phyloP scores from a whole-genome alignment of 208 protist species.

The Naegleria gruberi region DNA sequence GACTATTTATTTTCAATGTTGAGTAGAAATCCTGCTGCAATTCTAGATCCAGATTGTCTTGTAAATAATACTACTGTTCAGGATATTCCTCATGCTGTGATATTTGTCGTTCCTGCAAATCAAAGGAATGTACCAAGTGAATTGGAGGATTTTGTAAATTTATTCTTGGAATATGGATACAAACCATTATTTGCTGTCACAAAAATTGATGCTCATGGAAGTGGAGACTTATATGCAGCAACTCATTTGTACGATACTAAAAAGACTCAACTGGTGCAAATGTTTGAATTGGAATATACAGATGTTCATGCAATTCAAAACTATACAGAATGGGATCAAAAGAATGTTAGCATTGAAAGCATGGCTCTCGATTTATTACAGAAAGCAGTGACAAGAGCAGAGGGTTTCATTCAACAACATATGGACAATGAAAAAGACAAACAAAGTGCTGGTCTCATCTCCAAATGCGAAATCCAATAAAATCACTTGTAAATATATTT shows the following conservation, averaged over 20 bases:
- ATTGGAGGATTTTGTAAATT: conserved; percentile 22
- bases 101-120: conserved; percentile 17
- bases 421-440: neutral
- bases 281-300: neutral
- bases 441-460: neutral
- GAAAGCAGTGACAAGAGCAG: neutral
- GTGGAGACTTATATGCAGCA: conserved; percentile 6
- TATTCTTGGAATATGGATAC: conserved; percentile 21
- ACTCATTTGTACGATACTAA: conserved; percentile 10
- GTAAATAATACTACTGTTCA: neutral
- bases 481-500: neutral
- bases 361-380: neutral
- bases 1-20: conserved; percentile 9
- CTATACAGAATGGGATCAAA: conserved; percentile 1
- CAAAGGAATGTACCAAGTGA: neutral
- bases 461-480: neutral
- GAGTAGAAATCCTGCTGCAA: neutral
- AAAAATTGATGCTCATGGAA: conserved; percentile 7
- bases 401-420: neutral
- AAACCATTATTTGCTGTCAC: conserved; percentile 15
- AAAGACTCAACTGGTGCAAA: neutral
- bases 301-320: conserved; percentile 12
- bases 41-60: neutral
- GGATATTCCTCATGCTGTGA: neutral
- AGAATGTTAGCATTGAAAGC: neutral